Evolutionary conservation across 371 early-diverging fungal genomes (phyloP).

Genomic region (Choanephora cucurbitarum): DNA sequence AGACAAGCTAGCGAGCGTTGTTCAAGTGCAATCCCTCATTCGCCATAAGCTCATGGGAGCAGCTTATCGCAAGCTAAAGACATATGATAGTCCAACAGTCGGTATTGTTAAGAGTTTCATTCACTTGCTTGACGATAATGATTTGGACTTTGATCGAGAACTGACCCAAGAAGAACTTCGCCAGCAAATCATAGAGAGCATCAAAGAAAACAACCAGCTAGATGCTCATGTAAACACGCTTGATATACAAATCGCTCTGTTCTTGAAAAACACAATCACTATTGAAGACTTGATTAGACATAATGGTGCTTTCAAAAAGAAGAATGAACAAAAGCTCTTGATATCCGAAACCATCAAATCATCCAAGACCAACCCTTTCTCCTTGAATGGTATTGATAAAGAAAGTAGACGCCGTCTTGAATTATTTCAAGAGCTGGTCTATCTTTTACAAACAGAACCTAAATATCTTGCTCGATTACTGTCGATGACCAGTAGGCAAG

Average conservation of each 20-base stretch:
- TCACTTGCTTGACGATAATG: slow-evolving; percentile 88
- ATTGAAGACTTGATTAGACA: slow-evolving; percentile 87
- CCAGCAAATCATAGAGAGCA: slow-evolving; percentile 82
- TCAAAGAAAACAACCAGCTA: slow-evolving; percentile 86
- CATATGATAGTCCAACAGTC: slow-evolving; percentile 76
- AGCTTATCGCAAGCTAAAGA: slow-evolving; percentile 80
- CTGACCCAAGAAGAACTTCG: slow-evolving; percentile 85
- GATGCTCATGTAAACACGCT: slow-evolving; percentile 86
- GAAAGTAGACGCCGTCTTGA: slow-evolving; percentile 76
- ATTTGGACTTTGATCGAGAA: slow-evolving; percentile 93
- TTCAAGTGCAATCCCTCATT: slow-evolving; percentile 85
- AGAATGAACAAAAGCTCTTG: slow-evolving; percentile 45
- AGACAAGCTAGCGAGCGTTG: slow-evolving; percentile 70
- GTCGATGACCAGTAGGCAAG: slow-evolving; percentile 68
- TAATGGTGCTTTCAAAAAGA: slow-evolving; percentile 59
- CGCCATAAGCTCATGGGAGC: slow-evolving; percentile 78
- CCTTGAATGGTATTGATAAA: slow-evolving; percentile 79
- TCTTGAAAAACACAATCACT: slow-evolving; percentile 95
- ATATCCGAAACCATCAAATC: slow-evolving; percentile 30
- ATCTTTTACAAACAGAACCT: slow-evolving; percentile 96
- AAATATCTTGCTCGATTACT: slow-evolving; percentile 85
- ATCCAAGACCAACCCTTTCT: slow-evolving; percentile 29
- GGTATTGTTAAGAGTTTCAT: slow-evolving; percentile 85
- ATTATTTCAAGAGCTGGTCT: slow-evolving; percentile 91
- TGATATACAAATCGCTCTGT: slow-evolving; percentile 95